Percentiles rank a stretch among this genome's conserved stretches.
Evolutionary conservation across 2,329 filamentous ascomycete genomes (phyloP).

Genomic region (Lasiodiplodia sp.): DNA sequence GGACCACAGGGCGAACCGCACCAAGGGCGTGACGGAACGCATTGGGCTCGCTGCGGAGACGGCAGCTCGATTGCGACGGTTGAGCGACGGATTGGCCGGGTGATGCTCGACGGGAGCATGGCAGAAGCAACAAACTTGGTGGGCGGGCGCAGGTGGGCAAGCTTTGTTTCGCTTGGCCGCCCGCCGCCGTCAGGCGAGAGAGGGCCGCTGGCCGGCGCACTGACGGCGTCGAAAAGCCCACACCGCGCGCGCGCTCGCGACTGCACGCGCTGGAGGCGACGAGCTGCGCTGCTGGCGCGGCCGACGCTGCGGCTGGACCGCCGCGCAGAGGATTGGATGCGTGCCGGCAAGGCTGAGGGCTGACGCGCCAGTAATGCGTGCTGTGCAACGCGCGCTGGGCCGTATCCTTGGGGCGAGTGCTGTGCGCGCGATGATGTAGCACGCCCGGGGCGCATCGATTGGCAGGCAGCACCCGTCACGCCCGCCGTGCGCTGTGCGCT

Average conservation of each 20-base stretch:
- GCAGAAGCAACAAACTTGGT: background rate
- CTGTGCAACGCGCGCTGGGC: background rate
- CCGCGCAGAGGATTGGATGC: background rate
- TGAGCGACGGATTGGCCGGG: constrained; percentile 16
- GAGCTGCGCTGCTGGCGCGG: background rate
- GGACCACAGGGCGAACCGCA: constrained; percentile 15
- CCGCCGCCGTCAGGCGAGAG: constrained; percentile 13
- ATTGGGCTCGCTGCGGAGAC: constrained; percentile 4
- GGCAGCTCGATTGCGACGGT: background rate
- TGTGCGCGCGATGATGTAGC: constrained; percentile 26
- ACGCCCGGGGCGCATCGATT: constrained; percentile 15
- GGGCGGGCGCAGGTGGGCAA: background rate
- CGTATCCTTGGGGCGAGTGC: background rate
- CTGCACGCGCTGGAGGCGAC: background rate
- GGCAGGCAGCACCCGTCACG: constrained; percentile 18
- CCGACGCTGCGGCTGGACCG: background rate
- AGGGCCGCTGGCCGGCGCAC: constrained; percentile 15
- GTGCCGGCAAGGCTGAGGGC: constrained; percentile 17
- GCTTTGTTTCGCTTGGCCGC: constrained; percentile 13
- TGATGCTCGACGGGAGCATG: constrained; percentile 7
- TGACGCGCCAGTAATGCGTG: constrained; percentile 13
- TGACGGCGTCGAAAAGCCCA: constrained; percentile 6
- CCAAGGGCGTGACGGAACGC: constrained; percentile 16
- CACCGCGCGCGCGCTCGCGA: background rate
- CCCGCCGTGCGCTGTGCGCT: background rate